Evolutionary conservation across 1,284 basidiomycete genomes (phyloP), one percentile per base, ranked within the genome.

Genomic region (Heimioporus punctisporus): DNA sequence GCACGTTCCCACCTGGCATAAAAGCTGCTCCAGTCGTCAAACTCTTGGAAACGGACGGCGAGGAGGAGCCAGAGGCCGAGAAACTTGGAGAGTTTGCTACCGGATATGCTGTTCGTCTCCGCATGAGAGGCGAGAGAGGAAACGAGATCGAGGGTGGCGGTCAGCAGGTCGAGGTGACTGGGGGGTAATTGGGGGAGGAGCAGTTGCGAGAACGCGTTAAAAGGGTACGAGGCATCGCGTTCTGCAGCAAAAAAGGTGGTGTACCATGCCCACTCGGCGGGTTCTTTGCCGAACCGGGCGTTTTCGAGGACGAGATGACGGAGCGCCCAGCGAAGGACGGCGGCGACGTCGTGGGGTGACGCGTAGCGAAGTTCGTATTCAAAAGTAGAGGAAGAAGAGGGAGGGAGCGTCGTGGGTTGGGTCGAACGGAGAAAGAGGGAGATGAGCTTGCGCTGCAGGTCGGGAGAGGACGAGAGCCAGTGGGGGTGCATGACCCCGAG

Each of bases 401-500:
- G 74, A 73, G 83, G 72, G 71, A 81, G 74, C 28, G 79, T 77
- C 63, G 75, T 72, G 55, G 67, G 73, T 41, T 75, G 79, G 64
- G 61, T 76, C 71, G 88, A 88, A 59, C 80, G 81, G 59, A 92
- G 76, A 71, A 85, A 91, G 56, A 86, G 77, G 24, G 87, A 87
- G 51, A 90, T 83, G 34, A 92, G 82, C 62, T 74, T 82, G 62
- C 81, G 82, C 68, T 92, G 90, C 30, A 79, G 71, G 12, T 83
- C 80, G 11, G 82, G 81, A 19, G 86, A 89, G 19, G 89, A 77
- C 43, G 88, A 86, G 64, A 88, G 77, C 88, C 87, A 92, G 66
- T 91, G 86, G 6, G 90, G 88, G 62, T 88, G 86, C 87, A 92
- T 91, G 41, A 92, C 77, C 28, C 89, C 89, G 48, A 89, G 83